Percentiles rank a stretch among this genome's conserved stretches.
phyloP scores from a whole-genome alignment of 2,329 filamentous ascomycete species.

The Claviceps humidiphila region DNA sequence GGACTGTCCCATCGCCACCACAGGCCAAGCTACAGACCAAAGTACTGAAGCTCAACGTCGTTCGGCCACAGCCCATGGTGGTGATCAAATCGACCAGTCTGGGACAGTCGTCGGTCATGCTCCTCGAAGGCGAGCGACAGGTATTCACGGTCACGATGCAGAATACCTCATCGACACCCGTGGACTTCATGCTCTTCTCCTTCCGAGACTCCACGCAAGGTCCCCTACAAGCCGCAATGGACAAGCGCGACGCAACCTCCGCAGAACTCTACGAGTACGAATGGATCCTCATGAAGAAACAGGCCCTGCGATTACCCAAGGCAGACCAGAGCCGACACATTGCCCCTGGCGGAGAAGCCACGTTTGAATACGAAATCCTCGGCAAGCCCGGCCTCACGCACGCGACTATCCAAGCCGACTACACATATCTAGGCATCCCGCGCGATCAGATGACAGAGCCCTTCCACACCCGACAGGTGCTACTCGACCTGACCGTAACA shows the following conservation, averaged over 20 bases:
- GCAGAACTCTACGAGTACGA: conserved; percentile 80
- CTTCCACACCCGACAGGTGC: conserved; percentile 76
- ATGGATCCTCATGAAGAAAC: conserved; percentile 60
- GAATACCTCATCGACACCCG: conserved; percentile 64
- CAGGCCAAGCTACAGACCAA: conserved; percentile 32
- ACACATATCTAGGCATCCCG: conserved; percentile 63
- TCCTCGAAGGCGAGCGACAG: conserved; percentile 78
- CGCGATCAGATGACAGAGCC: conserved; percentile 53
- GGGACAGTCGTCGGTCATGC: conserved; percentile 76
- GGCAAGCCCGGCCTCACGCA: conserved; percentile 76
- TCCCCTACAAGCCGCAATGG: conserved; percentile 60
- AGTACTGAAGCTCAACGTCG: conserved; percentile 55
- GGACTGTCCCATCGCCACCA: conserved; percentile 13
- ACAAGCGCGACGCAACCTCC: conserved; percentile 62
- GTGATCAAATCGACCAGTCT: conserved; percentile 64
- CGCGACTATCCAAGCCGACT: conserved; percentile 72
- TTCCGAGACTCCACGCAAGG: conserved; percentile 80
- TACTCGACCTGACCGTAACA: conserved; percentile 69
- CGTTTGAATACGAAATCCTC: conserved; percentile 71
- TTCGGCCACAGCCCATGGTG: conserved; percentile 65
- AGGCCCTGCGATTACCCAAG: conserved; percentile 47
- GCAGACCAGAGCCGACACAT: conserved; percentile 47
- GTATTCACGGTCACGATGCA: conserved; percentile 66
- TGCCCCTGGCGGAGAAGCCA: conserved; percentile 50
- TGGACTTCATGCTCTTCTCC: conserved; percentile 75